Base-by-base conservation (phyloP, 2,329 filamentous ascomycete species). In the Venturia pyrina region DNA sequence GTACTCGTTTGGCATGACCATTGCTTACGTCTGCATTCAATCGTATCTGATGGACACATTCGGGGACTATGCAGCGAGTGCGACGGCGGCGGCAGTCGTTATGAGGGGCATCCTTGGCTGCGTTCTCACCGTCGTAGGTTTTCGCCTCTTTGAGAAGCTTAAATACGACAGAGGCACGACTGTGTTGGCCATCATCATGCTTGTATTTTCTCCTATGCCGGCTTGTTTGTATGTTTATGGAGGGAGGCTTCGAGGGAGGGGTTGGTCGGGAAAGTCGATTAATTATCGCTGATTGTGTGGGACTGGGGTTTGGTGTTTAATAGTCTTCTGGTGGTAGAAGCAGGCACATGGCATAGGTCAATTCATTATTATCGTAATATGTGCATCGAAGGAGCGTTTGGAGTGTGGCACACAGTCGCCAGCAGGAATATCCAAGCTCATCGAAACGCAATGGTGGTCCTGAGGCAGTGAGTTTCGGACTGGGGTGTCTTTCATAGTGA, bases 221-320 rank as follows among this genome's bases (percentile, higher is more conserved):
- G 71, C 83, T 1, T 70, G 83, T 65, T 68, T 84, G 64, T 84
- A 81, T 81, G 78, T 72, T 63, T 83, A 74, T 72, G 82, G 82
- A 0, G 77, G 77, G 71, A 70, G 61, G 63, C 66, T 84, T 71
- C 74, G 82, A 68, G 75, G 69, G 67, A 77, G 73, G 71, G 82
- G 80, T 1, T 37, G 32, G 17, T 59, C 32, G 28, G 32, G 32
- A 32, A 4, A 34, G 53, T 19, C 15, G 53, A 59, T 3, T 17
- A 2, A n/a, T 21, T 59, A 59, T 28, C 53, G 28, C 19, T 59
- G 53, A 59, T 59, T 32, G 6, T 15, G 15, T n/a, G 53, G 11
- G 53, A 21, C 1, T 21, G 24, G 48, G 21, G 4, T 1, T 15
- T 53, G n/a, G 10, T 50, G 11, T 6, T 21, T 19, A 6, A 48